These are phyloP conservation scores for Daldinia grandis DNA, from an alignment of 495 filamentous ascomycete genomes.

Conservation along the genomic window DNA sequence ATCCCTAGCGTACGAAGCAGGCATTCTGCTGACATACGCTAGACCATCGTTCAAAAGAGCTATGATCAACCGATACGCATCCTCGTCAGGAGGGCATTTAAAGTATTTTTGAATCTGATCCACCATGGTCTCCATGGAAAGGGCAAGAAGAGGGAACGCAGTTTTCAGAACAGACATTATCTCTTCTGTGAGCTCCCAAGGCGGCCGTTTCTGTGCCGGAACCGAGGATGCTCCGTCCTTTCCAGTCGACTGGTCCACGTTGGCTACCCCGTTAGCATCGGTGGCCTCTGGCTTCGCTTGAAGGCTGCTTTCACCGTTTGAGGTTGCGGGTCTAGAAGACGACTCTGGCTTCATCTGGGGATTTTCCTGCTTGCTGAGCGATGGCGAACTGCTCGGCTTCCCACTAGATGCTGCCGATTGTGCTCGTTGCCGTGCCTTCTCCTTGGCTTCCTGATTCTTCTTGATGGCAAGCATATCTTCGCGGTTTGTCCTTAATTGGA, in stretches of 20 bases:
- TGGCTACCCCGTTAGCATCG: slow-evolving; percentile 55
- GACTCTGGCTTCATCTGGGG: slow-evolving; percentile 57
- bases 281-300: slow-evolving; percentile 54
- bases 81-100: slow-evolving; percentile 97
- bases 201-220: slow-evolving; percentile 70
- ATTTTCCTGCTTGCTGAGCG: slow-evolving; percentile 45
- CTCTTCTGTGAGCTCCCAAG: slow-evolving; percentile 96
- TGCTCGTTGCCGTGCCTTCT: slow-evolving; percentile 63
- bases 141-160: slow-evolving; percentile 90
- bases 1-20: slow-evolving; percentile 84
- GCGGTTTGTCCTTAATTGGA: slow-evolving; percentile 89
- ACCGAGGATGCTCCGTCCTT: slow-evolving; percentile 48
- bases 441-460: slow-evolving; percentile 83
- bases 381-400: slow-evolving; percentile 52
- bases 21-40: slow-evolving; percentile 85
- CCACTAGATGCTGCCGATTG: slow-evolving; percentile 52
- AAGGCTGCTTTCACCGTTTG: slow-evolving; percentile 50
- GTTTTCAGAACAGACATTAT: slow-evolving; percentile 94
- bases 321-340: slow-evolving; percentile 59
- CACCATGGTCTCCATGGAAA: slow-evolving; percentile 99
- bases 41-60: slow-evolving; percentile 94
- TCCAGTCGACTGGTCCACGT: slow-evolving; percentile 44
- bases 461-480: slow-evolving; percentile 95
- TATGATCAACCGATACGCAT: slow-evolving; percentile 97
- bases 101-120: slow-evolving; percentile 98